A percentile compares a stretch with the other conserved stretches of the same genome.
phyloP scores from a whole-genome alignment of 148 eudicot genomes.

The Rheum nobile region DNA sequence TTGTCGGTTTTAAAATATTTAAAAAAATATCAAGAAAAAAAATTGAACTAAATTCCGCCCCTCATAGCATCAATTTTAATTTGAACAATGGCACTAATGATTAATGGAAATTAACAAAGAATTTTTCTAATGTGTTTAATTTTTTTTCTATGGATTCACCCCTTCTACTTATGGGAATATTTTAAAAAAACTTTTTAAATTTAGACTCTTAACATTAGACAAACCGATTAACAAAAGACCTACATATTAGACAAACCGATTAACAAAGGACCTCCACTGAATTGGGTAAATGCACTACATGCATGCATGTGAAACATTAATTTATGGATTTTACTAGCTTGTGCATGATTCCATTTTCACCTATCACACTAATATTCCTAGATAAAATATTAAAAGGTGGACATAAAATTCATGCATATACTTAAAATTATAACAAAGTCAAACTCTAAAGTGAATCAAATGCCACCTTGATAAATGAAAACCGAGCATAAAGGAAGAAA shows the following conservation, averaged over 20 bases:
- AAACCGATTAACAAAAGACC: no score
- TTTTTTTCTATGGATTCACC: no score
- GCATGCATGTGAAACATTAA: background rate
- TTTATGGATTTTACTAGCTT: background rate
- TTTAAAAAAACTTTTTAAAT: no score
- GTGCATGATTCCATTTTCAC: background rate
- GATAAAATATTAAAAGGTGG: background rate
- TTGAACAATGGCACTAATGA: background rate
- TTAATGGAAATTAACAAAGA: background rate
- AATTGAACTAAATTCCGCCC: no score
- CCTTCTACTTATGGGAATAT: no score
- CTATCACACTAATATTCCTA: background rate
- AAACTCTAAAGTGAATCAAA: slow-evolving; percentile 1
- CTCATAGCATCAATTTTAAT: no score
- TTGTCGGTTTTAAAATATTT: no score
- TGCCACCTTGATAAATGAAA: slow-evolving; percentile 1
- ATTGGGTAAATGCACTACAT: background rate
- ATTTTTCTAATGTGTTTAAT: no score
- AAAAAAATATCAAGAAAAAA: no score
- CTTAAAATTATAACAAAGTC: slow-evolving; percentile 1
- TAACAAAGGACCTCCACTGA: background rate
- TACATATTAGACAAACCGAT: no score
- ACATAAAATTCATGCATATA: background rate
- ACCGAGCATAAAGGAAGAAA: slow-evolving; percentile 4
- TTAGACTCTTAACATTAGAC: no score